Evolutionary conservation across 768 basidiomycete species (phyloP).

Genomic region (Paxillus rubicundulus): DNA sequence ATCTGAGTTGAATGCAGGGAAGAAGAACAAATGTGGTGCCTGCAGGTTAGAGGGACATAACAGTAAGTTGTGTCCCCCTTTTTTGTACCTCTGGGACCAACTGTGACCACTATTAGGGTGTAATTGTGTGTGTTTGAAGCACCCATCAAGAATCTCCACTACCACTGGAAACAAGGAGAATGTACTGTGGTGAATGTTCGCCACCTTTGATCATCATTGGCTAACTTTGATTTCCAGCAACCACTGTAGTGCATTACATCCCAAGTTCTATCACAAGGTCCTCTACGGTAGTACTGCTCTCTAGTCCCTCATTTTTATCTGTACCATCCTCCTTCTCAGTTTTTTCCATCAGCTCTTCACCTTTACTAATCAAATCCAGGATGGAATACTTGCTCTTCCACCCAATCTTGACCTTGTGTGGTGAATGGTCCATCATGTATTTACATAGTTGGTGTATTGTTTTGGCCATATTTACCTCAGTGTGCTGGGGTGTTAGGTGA

Average conservation of each 20-base stretch:
- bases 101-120: not conserved
- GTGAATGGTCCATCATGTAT: not conserved
- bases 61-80: not conserved
- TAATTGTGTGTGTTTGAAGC: not conserved
- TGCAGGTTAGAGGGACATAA: not conserved
- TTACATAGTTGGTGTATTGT: constrained; percentile 18
- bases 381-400: not conserved
- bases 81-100: no score
- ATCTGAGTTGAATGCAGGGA: no score
- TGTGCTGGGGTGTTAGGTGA: constrained; percentile 25
- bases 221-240: not conserved
- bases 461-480: constrained; percentile 26
- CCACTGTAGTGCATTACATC: no score
- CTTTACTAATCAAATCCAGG: not conserved
- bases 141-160: not conserved
- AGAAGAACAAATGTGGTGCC: constrained; percentile 5
- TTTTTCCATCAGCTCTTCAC: constrained; percentile 1
- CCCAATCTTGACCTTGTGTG: not conserved
- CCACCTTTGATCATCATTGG: not conserved
- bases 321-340: not conserved
- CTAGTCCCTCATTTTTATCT: no score
- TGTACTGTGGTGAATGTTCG: not conserved
- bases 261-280: no score
- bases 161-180: not conserved
- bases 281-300: no score